Evolutionary conservation across 495 filamentous ascomycete genomes (phyloP), one percentile per base, ranked within the genome.

Genomic region (Penicillium psychrofluorescens): DNA sequence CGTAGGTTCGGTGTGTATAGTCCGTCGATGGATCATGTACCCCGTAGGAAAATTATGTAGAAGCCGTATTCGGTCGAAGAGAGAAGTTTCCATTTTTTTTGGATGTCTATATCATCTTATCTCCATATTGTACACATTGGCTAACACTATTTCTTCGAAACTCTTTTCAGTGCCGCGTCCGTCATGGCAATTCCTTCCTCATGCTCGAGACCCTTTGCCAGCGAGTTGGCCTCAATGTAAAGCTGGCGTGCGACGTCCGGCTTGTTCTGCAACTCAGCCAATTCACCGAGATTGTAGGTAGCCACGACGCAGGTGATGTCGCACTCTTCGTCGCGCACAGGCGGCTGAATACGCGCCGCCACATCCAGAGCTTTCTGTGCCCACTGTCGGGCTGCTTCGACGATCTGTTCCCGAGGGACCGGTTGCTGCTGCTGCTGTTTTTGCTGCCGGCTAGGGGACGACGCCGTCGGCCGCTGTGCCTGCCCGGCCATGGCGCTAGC

Each of bases 251-350:
- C 92, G 50, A 84, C 76, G n/a, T 70, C 66, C 0, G 64, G 45
- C 52, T 85, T 70, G 2, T 84, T 81, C 38, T 79, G 62, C 71
- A 88, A 77, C 46, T 83, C 75, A 1, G 88, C 82, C 49, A 98
- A 78, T 46, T 90, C 84, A 10, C 81, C 92, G 36, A 96, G 73
- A 62, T 95, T 95, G 59, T 86, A 81, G 34, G 82, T 83, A n/a
- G 91, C 86, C 8, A 79, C 82, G 0, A 83, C 85, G 59, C 92
- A 96, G 11, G 80, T 85, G n/a, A 80, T 51, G 65, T 95, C 88
- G 58, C 92, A 97, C 56, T 94, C 86, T 29, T 82, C 74, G 5
- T 80, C 88, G 36, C 85, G 68, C n/a, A 81, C 55, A 7, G 75
- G 71, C 11, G 77, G 72, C 22, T 66, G 44, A 27, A 88, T 84